Evolutionary conservation across 129 eudicot genomes (phyloP), one percentile per base, ranked within the genome.

Genomic region (Tagetes erecta): DNA sequence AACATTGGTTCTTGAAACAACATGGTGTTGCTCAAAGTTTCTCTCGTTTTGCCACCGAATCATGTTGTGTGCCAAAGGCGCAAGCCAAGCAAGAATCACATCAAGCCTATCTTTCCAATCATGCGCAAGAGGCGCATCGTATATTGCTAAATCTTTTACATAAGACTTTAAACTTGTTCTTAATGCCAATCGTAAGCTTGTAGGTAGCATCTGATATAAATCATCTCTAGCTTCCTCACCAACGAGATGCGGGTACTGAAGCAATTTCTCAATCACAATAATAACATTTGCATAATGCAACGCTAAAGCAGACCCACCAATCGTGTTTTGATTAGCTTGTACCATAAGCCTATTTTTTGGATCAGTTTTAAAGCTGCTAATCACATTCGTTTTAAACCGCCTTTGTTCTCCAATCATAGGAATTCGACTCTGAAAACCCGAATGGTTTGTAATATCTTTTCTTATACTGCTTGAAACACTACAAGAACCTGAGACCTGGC

Each of bases 21-120:
- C 83, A 37, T 90, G 96, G 10, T 87, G 96, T 81, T 91, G 97
- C 80, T 95, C 99, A 37, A 95, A 84, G 63, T 89, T 95, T 9
- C 97, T 84, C 76, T 95, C 99, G 3, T 88, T 88, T 76, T 95
- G 99, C 99, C 99, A 95, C 86, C 99, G 84, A 71, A 95, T 91
- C 97, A 86, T 95, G 84, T 91, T 91, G 52, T 91, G 97, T 11
- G 99, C 99, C 64, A 95, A 65, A 1, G 97, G 96, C 0, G 89
- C 91, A 42, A 95, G 90, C 97, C 96, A 91, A 34, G 69, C 71
- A 12, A 95, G 89, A 38, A 84, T 81, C 69, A 45, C 80, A 36
- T 85, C 94, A 7, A 90, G 89, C 81, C 85, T 83, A 70, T 82
- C 96, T 70, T 86, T 88, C 99, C 99, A 95, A 78, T 87, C 97